phyloP scores from a whole-genome alignment of 257 asterid genomes.

The Solanum peruvianum region DNA sequence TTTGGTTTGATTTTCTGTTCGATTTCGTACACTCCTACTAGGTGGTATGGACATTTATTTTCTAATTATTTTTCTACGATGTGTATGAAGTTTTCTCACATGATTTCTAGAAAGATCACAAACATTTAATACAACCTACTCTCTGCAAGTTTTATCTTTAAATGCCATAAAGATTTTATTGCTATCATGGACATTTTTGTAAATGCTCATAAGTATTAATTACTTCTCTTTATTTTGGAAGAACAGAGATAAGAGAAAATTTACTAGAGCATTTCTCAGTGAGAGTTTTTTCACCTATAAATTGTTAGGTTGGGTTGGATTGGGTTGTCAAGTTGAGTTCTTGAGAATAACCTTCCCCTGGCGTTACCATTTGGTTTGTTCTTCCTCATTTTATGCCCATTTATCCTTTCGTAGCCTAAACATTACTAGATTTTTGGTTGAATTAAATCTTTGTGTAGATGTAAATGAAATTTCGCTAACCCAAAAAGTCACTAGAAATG shows the following conservation, averaged over 20 bases:
- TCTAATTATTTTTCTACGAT: conserved; percentile 14
- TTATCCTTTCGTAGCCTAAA: background rate
- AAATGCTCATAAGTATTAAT: too few species aligned
- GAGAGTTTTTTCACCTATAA: background rate
- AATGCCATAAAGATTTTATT: background rate
- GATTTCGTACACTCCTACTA: background rate
- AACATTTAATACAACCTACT: background rate
- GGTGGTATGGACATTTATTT: conserved; percentile 5
- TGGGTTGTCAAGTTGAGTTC: background rate
- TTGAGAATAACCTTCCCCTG: background rate
- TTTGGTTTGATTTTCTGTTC: too few species aligned
- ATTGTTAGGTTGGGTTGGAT: background rate
- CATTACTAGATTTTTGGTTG: background rate
- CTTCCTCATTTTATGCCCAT: background rate
- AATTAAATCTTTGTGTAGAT: background rate
- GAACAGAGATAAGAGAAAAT: conserved; percentile 18
- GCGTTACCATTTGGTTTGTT: background rate
- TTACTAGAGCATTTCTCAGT: conserved; percentile 1
- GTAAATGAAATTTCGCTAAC: conserved; percentile 31
- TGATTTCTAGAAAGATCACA: background rate
- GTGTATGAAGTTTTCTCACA: conserved; percentile 6
- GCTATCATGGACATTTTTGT: background rate
- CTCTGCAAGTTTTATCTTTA: conserved; percentile 4
- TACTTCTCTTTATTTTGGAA: conserved; percentile 5
- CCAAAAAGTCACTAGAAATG: background rate